Evolutionary conservation across 371 early-diverging fungal genomes (phyloP).

Genomic region (Smittium mucronatum): DNA sequence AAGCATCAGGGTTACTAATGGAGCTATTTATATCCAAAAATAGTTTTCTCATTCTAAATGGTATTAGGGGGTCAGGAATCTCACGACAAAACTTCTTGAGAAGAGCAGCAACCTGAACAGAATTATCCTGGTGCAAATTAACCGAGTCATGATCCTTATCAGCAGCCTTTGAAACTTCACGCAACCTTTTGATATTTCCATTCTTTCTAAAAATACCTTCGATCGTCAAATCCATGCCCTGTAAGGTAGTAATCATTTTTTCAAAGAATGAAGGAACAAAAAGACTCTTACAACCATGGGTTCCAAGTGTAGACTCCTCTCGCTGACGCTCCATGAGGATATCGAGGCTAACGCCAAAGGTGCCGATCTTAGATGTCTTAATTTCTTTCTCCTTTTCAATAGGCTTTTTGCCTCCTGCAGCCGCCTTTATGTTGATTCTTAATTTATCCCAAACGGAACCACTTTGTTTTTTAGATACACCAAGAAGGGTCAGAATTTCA

Average conservation of each 20-base stretch:
- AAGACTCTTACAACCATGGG: constrained; percentile 51
- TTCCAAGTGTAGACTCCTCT: constrained; percentile 65
- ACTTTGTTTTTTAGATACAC: constrained; percentile 30
- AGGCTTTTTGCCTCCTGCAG: constrained; percentile 12
- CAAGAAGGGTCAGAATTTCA: constrained; percentile 56
- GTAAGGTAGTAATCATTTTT: constrained; percentile 57
- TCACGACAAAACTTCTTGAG: constrained; percentile 90
- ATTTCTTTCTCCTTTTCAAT: constrained; percentile 25
- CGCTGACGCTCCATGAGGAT: constrained; percentile 68
- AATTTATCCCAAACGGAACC: constrained; percentile 31
- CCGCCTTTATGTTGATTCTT: constrained; percentile 33
- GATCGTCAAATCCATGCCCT: constrained; percentile 68
- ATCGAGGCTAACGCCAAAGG: constrained; percentile 88
- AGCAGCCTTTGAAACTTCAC: constrained; percentile 52
- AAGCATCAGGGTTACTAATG: constrained; percentile 15
- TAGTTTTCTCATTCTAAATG: constrained; percentile 66
- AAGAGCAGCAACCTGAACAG: constrained; percentile 86
- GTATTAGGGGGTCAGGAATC: constrained; percentile 85
- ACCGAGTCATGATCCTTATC: constrained; percentile 57
- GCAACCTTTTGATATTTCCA: constrained; percentile 83
- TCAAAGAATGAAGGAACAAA: constrained; percentile 79
- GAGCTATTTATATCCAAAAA: constrained; percentile 45
- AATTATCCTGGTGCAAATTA: constrained; percentile 53
- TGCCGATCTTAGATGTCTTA: constrained; percentile 41
- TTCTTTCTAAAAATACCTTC: constrained; percentile 96